Conservation (phyloP, 1,284 basidiomycete genomes). For the Fistulinella staudtii region DNA sequence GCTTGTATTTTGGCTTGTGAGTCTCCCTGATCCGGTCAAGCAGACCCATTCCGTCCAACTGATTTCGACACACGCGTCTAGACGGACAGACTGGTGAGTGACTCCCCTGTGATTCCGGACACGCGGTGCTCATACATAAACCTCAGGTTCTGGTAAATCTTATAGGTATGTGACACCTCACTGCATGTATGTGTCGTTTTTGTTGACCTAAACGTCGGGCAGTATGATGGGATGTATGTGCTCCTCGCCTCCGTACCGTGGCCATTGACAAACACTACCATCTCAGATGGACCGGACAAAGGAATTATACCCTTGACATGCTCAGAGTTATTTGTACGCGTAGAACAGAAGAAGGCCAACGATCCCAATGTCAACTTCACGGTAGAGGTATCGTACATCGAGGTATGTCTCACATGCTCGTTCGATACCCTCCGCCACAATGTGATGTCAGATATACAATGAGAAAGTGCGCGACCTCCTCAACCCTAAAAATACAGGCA, state of each 20-base stretch:
- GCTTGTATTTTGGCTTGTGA: conserved; percentile 96
- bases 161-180: conserved; percentile 59
- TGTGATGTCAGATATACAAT: conserved; percentile 77
- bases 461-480: conserved; percentile 97
- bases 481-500: conserved; percentile 96
- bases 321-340: conserved; percentile 85
- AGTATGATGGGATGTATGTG: conserved; percentile 99
- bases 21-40: conserved; percentile 38
- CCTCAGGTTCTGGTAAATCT: conserved; percentile 79
- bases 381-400: conserved; percentile 97
- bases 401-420: conserved; percentile 44
- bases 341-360: conserved; percentile 58
- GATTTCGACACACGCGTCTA: conserved; percentile 28
- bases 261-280: conserved; percentile 11
- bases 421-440: neutral
- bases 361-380: conserved; percentile 79
- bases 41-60: conserved; percentile 1
- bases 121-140: conserved; percentile 11
- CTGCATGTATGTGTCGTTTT: conserved; percentile 2
- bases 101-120: neutral
- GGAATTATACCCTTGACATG: conserved; percentile 97
- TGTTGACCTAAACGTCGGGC: conserved; percentile 13
- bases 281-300: conserved; percentile 94
- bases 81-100: conserved; percentile 83
- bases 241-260: conserved; percentile 17